Percentiles rank a stretch among this genome's conserved stretches.
These are phyloP conservation scores for Calonectria crousiana DNA, from an alignment of 2,329 filamentous ascomycete species.

Conservation along the genomic window DNA sequence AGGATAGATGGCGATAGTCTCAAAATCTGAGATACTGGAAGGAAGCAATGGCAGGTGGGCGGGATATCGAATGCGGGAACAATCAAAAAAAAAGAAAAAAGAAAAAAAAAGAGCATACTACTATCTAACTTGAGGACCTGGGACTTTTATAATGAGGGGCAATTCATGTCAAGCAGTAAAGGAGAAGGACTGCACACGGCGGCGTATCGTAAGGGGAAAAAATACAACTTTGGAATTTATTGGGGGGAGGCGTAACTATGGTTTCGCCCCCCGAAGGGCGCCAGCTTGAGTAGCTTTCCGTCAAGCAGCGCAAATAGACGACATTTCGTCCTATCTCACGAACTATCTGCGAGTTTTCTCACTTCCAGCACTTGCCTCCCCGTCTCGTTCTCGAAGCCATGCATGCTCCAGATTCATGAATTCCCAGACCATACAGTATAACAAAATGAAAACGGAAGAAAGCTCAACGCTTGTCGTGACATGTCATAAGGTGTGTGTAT, in stretches of 20 bases:
- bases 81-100: no score
- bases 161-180: constrained; percentile 19
- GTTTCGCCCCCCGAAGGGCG: neutral
- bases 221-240: constrained; percentile 13
- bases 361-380: neutral
- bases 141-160: constrained; percentile 23
- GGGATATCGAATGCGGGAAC: constrained; percentile 30
- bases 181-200: constrained; percentile 17
- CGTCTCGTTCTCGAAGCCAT: neutral
- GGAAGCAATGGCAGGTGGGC: neutral
- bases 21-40: neutral
- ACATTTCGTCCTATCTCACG: constrained; percentile 10
- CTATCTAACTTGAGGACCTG: constrained; percentile 20
- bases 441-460: neutral
- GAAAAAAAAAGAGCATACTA: constrained; percentile 27
- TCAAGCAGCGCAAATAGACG: constrained; percentile 17
- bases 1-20: neutral
- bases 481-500: neutral
- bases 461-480: constrained; percentile 10
- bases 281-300: constrained; percentile 1
- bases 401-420: neutral
- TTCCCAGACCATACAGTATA: neutral
- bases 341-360: constrained; percentile 1
- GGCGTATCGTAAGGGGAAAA: constrained; percentile 20
- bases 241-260: neutral